Percentiles rank a stretch among this genome's conserved stretches.
Conservation (phyloP, 768 basidiomycete genomes). For the Gyrodon lividus region DNA sequence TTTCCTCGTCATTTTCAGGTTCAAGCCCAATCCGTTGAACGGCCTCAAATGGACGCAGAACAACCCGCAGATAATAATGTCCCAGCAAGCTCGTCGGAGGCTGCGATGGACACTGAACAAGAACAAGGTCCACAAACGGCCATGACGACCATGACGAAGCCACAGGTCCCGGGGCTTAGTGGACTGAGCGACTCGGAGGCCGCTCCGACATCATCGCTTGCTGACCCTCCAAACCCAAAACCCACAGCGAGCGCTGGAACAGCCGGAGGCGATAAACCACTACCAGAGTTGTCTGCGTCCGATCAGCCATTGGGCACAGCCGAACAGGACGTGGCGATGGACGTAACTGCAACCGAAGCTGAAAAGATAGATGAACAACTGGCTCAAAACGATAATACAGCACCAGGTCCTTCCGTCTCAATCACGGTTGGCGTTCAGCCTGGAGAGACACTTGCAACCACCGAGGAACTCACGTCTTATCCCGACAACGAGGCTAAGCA, state of each 20-base stretch:
- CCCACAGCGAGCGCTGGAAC: slow-evolving; percentile 2
- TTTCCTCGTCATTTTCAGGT: slow-evolving; percentile 26
- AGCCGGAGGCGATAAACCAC: slow-evolving; percentile 5
- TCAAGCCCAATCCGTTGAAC: slow-evolving; percentile 15
- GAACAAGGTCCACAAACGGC: slow-evolving; percentile 4
- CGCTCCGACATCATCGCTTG: neutral
- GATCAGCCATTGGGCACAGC: slow-evolving; percentile 25
- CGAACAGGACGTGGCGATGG: slow-evolving; percentile 27
- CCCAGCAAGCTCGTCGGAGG: neutral
- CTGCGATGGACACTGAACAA: slow-evolving; percentile 26
- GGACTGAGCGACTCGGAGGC: neutral
- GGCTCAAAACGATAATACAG: slow-evolving; percentile 11
- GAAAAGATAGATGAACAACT: slow-evolving; percentile 12
- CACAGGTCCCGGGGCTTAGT: slow-evolving; percentile 1
- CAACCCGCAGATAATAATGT: slow-evolving; percentile 6
- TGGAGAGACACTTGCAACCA: slow-evolving; percentile 6
- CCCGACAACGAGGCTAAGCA: slow-evolving; percentile 11
- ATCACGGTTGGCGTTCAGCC: slow-evolving; percentile 8
- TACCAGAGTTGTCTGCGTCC: slow-evolving; percentile 4
- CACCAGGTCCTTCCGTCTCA: neutral
- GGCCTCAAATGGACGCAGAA: slow-evolving; percentile 25
- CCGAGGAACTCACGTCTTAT: slow-evolving; percentile 9
- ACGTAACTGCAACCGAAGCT: slow-evolving; percentile 15
- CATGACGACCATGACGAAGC: neutral
- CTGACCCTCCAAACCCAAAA: slow-evolving; percentile 12